Conservation (phyloP, 202 grass and related monocot species). For the Alloteropsis angusta region DNA sequence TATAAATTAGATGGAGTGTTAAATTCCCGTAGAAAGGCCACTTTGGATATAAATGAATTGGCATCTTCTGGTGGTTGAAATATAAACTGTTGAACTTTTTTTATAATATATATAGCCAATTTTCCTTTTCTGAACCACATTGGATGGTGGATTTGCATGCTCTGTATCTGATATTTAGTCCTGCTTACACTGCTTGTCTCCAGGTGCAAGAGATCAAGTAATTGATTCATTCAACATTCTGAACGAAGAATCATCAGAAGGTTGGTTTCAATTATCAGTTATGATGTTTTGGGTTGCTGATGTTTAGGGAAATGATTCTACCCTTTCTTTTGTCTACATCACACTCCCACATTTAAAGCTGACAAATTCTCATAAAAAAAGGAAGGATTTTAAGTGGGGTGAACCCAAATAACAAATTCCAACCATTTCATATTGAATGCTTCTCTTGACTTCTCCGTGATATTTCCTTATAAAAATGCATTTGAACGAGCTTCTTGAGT, state of each 20-base stretch:
- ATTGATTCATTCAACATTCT: background rate
- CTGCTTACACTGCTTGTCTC: background rate
- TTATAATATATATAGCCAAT: background rate
- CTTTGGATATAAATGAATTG: background rate
- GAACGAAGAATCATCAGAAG: conserved; percentile 18
- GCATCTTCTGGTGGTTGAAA: background rate
- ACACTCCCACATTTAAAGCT: background rate
- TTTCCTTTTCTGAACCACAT: background rate
- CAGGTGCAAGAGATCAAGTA: conserved; percentile 9
- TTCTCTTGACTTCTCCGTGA: background rate
- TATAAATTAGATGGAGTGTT: background rate
- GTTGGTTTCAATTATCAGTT: conserved; percentile 19
- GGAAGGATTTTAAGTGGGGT: background rate
- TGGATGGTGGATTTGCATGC: background rate
- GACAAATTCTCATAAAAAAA: background rate
- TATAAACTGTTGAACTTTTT: background rate
- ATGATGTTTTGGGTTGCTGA: conserved; percentile 11
- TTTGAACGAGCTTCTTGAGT: background rate
- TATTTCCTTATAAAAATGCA: background rate
- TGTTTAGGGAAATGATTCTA: background rate
- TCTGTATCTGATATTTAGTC: background rate
- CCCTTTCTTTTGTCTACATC: background rate
- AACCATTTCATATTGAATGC: background rate
- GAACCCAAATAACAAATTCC: background rate
- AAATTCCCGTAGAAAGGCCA: background rate